Base-by-base conservation (phyloP, 148 eudicot genomes). In the Tetragonia tetragonoides region DNA sequence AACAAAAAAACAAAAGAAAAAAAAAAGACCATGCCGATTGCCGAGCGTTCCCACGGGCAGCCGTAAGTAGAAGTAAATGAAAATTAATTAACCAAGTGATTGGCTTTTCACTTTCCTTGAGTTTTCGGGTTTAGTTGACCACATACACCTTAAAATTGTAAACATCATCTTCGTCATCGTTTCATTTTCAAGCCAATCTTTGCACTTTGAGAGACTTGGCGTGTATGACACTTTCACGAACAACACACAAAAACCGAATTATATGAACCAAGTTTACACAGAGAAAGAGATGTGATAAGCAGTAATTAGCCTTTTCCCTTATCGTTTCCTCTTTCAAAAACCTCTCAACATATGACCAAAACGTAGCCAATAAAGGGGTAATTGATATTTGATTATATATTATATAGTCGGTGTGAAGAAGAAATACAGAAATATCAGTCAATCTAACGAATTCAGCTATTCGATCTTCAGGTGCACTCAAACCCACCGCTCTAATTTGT, bases 181-280 rank as follows among this genome's bases (percentile, higher is more conserved):
- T 28, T 28, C 34, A 28, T 28, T 28, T 28, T 28, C 1, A 28
- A 28, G 34, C 34, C 34, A 28, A 28, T 28, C 34, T 71, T 40
- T 69, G 72, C 41, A 72, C 44, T 72, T 39, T 5, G 34, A 12
- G 66, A 11, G 68, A 17, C 77, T 81, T 82, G 67, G 81, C 84
- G 84, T 77, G 77, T 65, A 20, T 82, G 84, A 82, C 84, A 67
- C 78, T 37, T 62, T 47, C 74, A 37, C 39, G 15, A 67, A n/a
- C 40, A 67, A n/a, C 40, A 20, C 3, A 3, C 8, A 66, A 66
- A 37, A 66, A 66, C 39, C 69, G 16, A 66, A 66, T 14, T 37
- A 37, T 16, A 66, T 16, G 0, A 2, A 23, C 4, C 23, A 40
- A 64, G 3, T 4, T 64, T 38, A 64, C 12, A 16, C 69, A 64